phyloP scores from a whole-genome alignment of 2,329 filamentous ascomycete species.

The Aspergillus sp. region DNA sequence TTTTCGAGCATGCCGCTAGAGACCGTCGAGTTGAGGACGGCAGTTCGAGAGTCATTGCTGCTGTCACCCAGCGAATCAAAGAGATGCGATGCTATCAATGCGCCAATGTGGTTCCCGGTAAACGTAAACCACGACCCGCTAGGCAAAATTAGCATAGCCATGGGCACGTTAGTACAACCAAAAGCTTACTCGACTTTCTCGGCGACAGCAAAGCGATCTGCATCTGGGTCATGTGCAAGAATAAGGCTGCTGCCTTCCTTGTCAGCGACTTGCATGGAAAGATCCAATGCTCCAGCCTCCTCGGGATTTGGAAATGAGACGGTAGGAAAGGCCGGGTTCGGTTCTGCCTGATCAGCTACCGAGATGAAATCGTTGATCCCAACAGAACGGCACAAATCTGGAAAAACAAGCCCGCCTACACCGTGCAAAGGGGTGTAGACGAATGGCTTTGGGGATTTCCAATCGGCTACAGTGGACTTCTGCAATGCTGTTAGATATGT shows the following conservation, averaged over 20 bases:
- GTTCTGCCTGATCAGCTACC: slow-evolving; percentile 42
- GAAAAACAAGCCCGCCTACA: slow-evolving; percentile 28
- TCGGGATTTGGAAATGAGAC: slow-evolving; percentile 58
- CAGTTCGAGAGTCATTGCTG: slow-evolving; percentile 32
- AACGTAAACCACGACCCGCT: slow-evolving; percentile 49
- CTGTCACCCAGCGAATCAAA: slow-evolving; percentile 37
- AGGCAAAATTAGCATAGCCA: background rate
- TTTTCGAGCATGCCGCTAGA: slow-evolving; percentile 54
- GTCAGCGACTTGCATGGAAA: slow-evolving; percentile 49
- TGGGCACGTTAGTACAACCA: background rate
- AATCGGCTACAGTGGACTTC: slow-evolving; percentile 24
- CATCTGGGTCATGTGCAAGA: slow-evolving; percentile 56
- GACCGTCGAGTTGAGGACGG: slow-evolving; percentile 54
- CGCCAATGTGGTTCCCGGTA: slow-evolving; percentile 56
- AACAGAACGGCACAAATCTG: slow-evolving; percentile 23
- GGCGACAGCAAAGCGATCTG: slow-evolving; percentile 54
- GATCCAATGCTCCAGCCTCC: slow-evolving; percentile 52
- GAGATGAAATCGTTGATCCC: slow-evolving; percentile 25
- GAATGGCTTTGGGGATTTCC: slow-evolving; percentile 21
- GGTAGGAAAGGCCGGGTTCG: slow-evolving; percentile 55
- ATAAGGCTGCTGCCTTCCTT: slow-evolving; percentile 41
- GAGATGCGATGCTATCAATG: slow-evolving; percentile 50
- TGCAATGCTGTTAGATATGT: slow-evolving; percentile 13
- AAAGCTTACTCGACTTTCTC: slow-evolving; percentile 42
- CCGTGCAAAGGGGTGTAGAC: slow-evolving; percentile 37